Percentiles rank a stretch among this genome's conserved stretches.
phyloP scores from a whole-genome alignment of 495 filamentous ascomycete genomes.

The Chaetomium cochliodes region DNA sequence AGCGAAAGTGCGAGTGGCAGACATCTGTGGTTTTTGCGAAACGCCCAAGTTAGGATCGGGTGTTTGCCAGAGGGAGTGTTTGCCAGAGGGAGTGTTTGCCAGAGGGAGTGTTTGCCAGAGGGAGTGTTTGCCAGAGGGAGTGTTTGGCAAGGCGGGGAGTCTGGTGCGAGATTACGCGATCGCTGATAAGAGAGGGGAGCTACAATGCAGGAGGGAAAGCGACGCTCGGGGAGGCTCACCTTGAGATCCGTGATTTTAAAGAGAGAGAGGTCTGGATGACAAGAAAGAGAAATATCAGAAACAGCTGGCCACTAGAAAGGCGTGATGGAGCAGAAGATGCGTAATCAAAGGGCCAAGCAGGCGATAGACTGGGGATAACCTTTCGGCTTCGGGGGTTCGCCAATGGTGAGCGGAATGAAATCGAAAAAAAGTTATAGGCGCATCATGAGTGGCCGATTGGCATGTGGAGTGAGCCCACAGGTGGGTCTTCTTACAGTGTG shows the following conservation, averaged over 20 bases:
- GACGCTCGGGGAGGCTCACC: conserved; percentile 22
- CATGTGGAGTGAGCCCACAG: conserved; percentile 1
- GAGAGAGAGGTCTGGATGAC: conserved; percentile 9
- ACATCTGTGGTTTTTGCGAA: conserved; percentile 40
- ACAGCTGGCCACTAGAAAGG: conserved; percentile 14
- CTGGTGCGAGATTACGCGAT: conserved; percentile 3
- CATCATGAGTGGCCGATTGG: conserved; percentile 21
- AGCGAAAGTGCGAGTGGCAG: conserved; percentile 51
- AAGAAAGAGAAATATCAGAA: conserved; percentile 24
- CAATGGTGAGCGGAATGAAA: conserved; percentile 17
- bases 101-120: conserved; percentile 1
- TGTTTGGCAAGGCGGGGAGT: conserved; percentile 24
- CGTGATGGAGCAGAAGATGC: conserved; percentile 15
- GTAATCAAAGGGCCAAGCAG: conserved; percentile 19
- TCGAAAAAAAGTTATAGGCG: conserved; percentile 22
- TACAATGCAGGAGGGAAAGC: conserved; percentile 31
- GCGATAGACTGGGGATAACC: neutral
- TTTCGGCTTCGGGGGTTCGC: conserved; percentile 21
- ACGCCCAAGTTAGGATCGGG: conserved; percentile 6
- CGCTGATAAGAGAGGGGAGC: neutral
- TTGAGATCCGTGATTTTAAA: conserved; percentile 33
- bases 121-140: conserved; percentile 2
- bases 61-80: conserved; percentile 1
- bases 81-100: conserved; percentile 5
- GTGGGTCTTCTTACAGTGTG: conserved; percentile 16